phyloP scores from a whole-genome alignment of 2,329 filamentous ascomycete species.

The Fusarium sp. region DNA sequence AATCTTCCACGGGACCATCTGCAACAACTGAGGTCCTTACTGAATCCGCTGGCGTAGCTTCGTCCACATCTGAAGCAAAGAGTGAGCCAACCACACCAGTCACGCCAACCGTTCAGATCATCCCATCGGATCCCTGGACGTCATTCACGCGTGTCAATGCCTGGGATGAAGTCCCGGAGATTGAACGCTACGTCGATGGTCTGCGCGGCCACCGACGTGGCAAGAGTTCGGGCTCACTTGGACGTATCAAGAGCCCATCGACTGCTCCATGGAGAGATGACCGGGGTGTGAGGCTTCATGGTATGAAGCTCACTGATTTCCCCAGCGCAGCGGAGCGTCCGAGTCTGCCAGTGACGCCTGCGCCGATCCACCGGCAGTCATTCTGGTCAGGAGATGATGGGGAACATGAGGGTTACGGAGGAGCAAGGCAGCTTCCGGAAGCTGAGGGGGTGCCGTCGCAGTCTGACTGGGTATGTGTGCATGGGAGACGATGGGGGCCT shows the following conservation, averaged over 20 bases:
- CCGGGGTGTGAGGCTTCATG: conserved; percentile 32
- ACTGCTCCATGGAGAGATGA: conserved; percentile 22
- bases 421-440: conserved; percentile 72
- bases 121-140: conserved; percentile 74
- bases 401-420: conserved; percentile 60
- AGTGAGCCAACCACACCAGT: conserved; percentile 61
- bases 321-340: conserved; percentile 85
- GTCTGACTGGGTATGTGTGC: conserved; percentile 92
- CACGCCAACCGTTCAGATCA: conserved; percentile 61
- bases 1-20: conserved; percentile 12
- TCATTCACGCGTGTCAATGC: conserved; percentile 83
- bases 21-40: conserved; percentile 35
- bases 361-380: conserved; percentile 76
- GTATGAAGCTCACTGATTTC: conserved; percentile 86
- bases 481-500: conserved; percentile 61
- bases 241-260: conserved; percentile 34
- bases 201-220: conserved; percentile 71
- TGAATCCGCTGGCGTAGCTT: conserved; percentile 52
- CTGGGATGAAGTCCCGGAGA: conserved; percentile 93
- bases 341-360: conserved; percentile 90
- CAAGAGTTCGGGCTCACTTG: conserved; percentile 47
- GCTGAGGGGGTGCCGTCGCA: conserved; percentile 89
- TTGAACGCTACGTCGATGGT: conserved; percentile 86
- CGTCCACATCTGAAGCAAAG: conserved; percentile 42
- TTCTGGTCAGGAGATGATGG: conserved; percentile 71